A percentile compares a stretch with the other conserved stretches of the same genome.
Evolutionary conservation across 495 filamentous ascomycete genomes (phyloP).

Genomic region (Xylaria venustula): DNA sequence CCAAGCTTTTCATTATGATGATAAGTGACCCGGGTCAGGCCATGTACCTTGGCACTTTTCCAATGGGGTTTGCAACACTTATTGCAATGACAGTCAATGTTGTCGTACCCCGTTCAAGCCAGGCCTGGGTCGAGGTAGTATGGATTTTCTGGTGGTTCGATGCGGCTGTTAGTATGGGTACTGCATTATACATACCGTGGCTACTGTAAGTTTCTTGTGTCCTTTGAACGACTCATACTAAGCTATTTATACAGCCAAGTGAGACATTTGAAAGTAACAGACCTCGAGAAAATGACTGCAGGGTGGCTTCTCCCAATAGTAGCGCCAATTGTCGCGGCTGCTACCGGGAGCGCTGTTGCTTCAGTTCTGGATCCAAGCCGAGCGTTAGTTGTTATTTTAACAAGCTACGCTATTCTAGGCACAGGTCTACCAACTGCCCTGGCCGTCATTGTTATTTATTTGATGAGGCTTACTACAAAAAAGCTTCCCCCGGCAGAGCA

Average conservation of each 20-base stretch:
- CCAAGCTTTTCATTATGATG: slow-evolving; percentile 56
- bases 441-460: slow-evolving; percentile 59
- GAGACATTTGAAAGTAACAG: slow-evolving; percentile 10
- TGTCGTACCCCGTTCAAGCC: slow-evolving; percentile 12
- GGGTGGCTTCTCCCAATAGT: slow-evolving; percentile 63
- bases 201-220: slow-evolving; percentile 43
- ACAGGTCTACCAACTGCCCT: slow-evolving; percentile 56
- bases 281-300: slow-evolving; percentile 51
- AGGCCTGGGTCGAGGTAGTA: slow-evolving; percentile 26
- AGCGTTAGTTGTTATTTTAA: slow-evolving; percentile 55
- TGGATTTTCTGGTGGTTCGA: slow-evolving; percentile 64
- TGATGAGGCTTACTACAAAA: slow-evolving; percentile 57
- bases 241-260: slow-evolving; percentile 30
- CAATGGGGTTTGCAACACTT: slow-evolving; percentile 59
- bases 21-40: slow-evolving; percentile 57
- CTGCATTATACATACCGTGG: slow-evolving; percentile 54
- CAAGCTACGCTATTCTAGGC: slow-evolving; percentile 60
- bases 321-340: slow-evolving; percentile 55
- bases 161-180: slow-evolving; percentile 48
- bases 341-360: slow-evolving; percentile 57
- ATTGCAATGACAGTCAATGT: slow-evolving; percentile 23
- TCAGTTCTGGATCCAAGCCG: slow-evolving; percentile 50
- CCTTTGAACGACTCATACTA: slow-evolving; percentile 20
- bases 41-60: slow-evolving; percentile 61
- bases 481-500: slow-evolving; percentile 57